Evolutionary conservation across 2,329 filamentous ascomycete genomes (phyloP).

Genomic region (Davidsoniella neocaledoniae): DNA sequence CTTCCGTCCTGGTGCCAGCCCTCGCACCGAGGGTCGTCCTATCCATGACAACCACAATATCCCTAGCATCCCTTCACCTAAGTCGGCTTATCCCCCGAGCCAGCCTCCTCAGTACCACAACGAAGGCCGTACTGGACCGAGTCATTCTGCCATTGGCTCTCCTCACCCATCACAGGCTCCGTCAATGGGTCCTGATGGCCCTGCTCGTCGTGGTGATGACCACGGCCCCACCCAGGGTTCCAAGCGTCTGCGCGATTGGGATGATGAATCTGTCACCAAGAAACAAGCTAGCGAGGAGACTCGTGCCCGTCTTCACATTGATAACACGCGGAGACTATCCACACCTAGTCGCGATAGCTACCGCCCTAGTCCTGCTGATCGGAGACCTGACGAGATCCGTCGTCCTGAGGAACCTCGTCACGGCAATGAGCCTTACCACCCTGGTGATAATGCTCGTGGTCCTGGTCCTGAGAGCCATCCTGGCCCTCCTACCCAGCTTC

Average conservation of each 20-base stretch:
- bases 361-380: slow-evolving; percentile 64
- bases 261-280: slow-evolving; percentile 62
- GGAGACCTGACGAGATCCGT: slow-evolving; percentile 44
- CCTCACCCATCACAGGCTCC: slow-evolving; percentile 26
- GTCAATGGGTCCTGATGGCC: slow-evolving; percentile 45
- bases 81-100: slow-evolving; percentile 67
- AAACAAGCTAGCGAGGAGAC: slow-evolving; percentile 82
- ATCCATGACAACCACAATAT: slow-evolving; percentile 54
- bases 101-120: slow-evolving; percentile 48
- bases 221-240: slow-evolving; percentile 63
- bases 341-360: slow-evolving; percentile 54
- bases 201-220: slow-evolving; percentile 44
- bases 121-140: slow-evolving; percentile 30
- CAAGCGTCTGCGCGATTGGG: slow-evolving; percentile 87
- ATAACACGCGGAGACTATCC: slow-evolving; percentile 60
- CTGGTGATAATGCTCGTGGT: slow-evolving; percentile 80
- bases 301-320: slow-evolving; percentile 71
- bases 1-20: slow-evolving; percentile 57
- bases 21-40: slow-evolving; percentile 67
- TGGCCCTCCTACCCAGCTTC: slow-evolving; percentile 36
- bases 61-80: slow-evolving; percentile 59
- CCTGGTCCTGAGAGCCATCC: slow-evolving; percentile 34
- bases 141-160: slow-evolving; percentile 44
- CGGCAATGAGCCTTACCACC: slow-evolving; percentile 67
- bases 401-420: slow-evolving; percentile 45